Evolutionary conservation across 2,329 filamentous ascomycete species (phyloP).

Genomic region (Tolypocladium paradoxum): DNA sequence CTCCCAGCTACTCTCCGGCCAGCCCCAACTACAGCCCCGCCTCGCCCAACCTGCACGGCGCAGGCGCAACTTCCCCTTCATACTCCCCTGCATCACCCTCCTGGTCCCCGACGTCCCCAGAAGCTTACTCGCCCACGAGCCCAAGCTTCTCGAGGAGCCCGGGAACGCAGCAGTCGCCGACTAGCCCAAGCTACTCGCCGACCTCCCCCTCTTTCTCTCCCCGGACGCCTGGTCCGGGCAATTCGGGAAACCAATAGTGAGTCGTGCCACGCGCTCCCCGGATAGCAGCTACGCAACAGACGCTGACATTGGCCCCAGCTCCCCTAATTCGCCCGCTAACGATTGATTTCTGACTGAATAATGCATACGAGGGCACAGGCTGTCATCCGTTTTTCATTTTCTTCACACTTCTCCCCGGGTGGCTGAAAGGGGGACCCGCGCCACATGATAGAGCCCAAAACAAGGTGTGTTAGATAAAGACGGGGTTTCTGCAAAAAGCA

Average conservation of each 20-base stretch:
- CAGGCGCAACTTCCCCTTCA: conserved; percentile 41
- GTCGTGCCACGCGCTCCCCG: conserved; percentile 4
- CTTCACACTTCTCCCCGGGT: not conserved
- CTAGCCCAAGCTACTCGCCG: conserved; percentile 64
- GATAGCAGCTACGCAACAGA: not conserved
- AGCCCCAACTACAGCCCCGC: conserved; percentile 65
- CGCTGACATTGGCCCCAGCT: conserved; percentile 19
- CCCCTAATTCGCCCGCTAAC: conserved; percentile 31
- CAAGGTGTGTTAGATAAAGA: not conserved
- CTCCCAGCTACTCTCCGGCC: conserved; percentile 60
- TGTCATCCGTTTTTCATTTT: conserved; percentile 16
- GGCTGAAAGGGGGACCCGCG: not conserved
- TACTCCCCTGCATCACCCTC: conserved; percentile 64
- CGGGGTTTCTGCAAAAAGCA: not conserved
- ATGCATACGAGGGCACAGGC: conserved; percentile 22
- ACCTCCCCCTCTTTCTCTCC: conserved; percentile 38
- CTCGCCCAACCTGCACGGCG: conserved; percentile 41
- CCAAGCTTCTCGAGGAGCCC: conserved; percentile 46
- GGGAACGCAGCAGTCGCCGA: conserved; percentile 47
- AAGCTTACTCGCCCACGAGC: conserved; percentile 53
- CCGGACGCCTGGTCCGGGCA: conserved; percentile 31
- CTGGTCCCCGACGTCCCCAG: conserved; percentile 66
- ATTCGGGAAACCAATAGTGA: conserved; percentile 32
- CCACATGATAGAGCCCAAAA: conserved; percentile 3
- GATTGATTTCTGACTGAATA: conserved; percentile 24